Conservation (phyloP, 345 rosid genomes). For the Jatropha curcas region DNA sequence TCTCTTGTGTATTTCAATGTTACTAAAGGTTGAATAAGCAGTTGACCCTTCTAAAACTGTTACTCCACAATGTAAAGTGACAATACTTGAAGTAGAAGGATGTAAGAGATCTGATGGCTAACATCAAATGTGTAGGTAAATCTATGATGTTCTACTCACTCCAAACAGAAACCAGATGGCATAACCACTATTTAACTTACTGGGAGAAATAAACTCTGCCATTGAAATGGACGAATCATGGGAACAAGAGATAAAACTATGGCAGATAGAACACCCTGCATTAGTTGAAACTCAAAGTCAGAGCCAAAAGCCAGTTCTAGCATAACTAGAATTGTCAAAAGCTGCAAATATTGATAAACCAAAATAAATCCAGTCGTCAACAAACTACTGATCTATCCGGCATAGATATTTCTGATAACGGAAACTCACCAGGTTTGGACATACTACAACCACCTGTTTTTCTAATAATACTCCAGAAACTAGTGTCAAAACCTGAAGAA, state of each 20-base stretch:
- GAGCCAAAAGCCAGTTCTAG: constrained; percentile 7
- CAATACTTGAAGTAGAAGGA: neutral
- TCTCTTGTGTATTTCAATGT: neutral
- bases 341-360: neutral
- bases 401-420: constrained; percentile 8
- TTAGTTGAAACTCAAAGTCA: constrained; percentile 14
- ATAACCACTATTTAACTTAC: constrained; percentile 47
- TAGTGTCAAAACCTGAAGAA: constrained; percentile 73
- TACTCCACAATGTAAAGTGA: neutral
- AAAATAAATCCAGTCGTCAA: neutral
- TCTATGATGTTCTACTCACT: constrained; percentile 16
- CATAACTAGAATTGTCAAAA: neutral
- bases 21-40: neutral
- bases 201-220: constrained; percentile 98
- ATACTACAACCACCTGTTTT: constrained; percentile 76
- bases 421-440: constrained; percentile 87
- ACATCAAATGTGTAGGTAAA: neutral
- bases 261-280: constrained; percentile 96
- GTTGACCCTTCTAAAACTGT: neutral
- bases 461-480: constrained; percentile 85
- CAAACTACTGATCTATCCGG: neutral
- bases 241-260: constrained; percentile 79
- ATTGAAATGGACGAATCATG: constrained; percentile 90
- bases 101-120: neutral
- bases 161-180: constrained; percentile 7